Evolutionary conservation across 2,329 filamentous ascomycete genomes (phyloP).

Genomic region (Fusarium pseudograminearum): DNA sequence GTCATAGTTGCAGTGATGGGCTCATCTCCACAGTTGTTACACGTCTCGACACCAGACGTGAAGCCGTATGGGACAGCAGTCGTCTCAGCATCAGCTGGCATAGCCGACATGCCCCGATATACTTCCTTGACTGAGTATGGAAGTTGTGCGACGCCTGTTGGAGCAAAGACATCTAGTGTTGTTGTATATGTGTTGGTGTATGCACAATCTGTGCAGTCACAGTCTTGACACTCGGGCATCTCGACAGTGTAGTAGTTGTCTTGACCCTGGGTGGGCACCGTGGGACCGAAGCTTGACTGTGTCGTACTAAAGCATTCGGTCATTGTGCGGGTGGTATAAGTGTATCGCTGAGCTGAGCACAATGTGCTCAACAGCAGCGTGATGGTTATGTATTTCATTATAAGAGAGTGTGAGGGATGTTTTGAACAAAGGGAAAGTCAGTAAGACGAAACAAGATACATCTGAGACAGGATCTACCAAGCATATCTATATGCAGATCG

Average conservation of each 20-base stretch:
- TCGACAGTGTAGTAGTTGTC: constrained; percentile 42
- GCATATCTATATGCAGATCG: constrained; percentile 35
- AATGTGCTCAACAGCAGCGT: constrained; percentile 20
- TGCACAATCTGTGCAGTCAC: constrained; percentile 37
- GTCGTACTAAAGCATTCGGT: constrained; percentile 45
- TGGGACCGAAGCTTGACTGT: constrained; percentile 41
- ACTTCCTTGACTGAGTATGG: constrained; percentile 44
- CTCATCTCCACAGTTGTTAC: constrained; percentile 40
- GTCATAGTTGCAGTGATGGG: constrained; percentile 44
- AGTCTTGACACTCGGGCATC: constrained; percentile 45
- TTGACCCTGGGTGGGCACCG: constrained; percentile 39
- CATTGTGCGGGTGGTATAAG: constrained; percentile 43
- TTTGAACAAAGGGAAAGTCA: constrained; percentile 1
- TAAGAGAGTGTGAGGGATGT: neutral
- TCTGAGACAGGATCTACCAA: constrained; percentile 40
- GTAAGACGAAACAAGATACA: constrained; percentile 14
- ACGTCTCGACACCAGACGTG: constrained; percentile 35
- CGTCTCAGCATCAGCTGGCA: constrained; percentile 33
- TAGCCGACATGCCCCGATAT: constrained; percentile 45
- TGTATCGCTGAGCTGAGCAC: constrained; percentile 39
- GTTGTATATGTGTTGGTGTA: constrained; percentile 45
- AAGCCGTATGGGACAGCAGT: constrained; percentile 44
- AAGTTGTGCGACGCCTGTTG: constrained; percentile 33
- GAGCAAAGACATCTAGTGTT: constrained; percentile 43
- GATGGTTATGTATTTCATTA: constrained; percentile 35